Base-by-base conservation (phyloP, 768 basidiomycete species). In the Phanerodontia chrysosporium region DNA sequence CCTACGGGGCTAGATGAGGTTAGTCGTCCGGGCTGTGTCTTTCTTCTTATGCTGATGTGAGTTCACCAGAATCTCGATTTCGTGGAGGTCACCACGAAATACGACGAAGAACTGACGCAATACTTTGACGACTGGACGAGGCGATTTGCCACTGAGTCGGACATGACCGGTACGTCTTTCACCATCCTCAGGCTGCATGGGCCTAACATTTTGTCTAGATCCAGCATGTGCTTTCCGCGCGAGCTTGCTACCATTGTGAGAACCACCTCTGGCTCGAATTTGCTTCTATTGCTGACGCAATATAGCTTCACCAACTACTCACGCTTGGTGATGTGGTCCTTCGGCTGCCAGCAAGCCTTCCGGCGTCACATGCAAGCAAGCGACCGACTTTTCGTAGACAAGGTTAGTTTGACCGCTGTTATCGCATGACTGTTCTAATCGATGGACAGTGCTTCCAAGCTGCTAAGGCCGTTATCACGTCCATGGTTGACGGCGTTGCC, bases 321-420 rank as follows among this genome's bases (percentile, higher is more conserved):
- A 35, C 79, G 90, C 16, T 82, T 92, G 12, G 90, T 92, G 51
- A 90, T 92, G 88, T 90, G 83, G 66, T 92, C 90, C 0, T 92
- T 92, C 65, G 90, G 88, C 4, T 92, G 92, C 73, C 90, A 92
- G 63, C 86, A 91, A 64, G 89, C 89, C 1, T 90, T 83, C 70
- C 82, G 86, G 63, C 81, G 86, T 8, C 16, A 24, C 28, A 79
- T 89, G 28, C 77, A 83, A 61, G 71, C 77, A 1, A 79, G 78
- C 1, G 88, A 90, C 68, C 71, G 83, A 18, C 66, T 90, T 22
- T 87, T 88, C 70, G 84, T 91, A 61, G 80, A 76, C 57, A 87
- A 84, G 78, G 90, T 60, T 5, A 27, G 44, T 21, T 45, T 53
- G 35, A 21, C 57, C 54, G 1, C 39, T 16, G 24, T 25, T 45